A percentile compares a stretch with the other conserved stretches of the same genome.
phyloP scores from a whole-genome alignment of 768 basidiomycete species.

The Suillus sp. region DNA sequence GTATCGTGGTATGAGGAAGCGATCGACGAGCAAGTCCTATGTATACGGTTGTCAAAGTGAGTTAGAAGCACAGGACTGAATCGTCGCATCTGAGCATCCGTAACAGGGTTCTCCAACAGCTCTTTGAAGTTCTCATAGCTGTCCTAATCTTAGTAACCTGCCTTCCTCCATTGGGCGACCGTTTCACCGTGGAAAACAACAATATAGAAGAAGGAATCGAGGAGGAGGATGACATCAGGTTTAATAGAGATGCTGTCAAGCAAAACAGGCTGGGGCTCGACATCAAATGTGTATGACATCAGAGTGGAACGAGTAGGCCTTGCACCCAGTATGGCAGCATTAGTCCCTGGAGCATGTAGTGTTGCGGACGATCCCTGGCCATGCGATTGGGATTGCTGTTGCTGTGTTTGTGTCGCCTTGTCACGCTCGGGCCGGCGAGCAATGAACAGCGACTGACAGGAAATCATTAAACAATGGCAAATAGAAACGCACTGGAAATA shows the following conservation, averaged over 20 bases:
- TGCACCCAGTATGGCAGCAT: no score
- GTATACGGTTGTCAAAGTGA: slow-evolving; percentile 4
- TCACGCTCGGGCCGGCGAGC: no score
- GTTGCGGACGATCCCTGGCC: no score
- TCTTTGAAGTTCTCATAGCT: slow-evolving; percentile 99
- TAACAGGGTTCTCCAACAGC: slow-evolving; percentile 80
- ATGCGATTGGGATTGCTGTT: no score
- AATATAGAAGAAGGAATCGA: slow-evolving; percentile 99
- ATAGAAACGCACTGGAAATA: no score
- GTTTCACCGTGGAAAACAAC: slow-evolving; percentile 99
- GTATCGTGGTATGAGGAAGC: slow-evolving; percentile 96
- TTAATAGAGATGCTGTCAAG: slow-evolving; percentile 98
- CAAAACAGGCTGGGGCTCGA: slow-evolving; percentile 89
- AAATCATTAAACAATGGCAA: no score
- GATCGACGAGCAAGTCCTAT: slow-evolving; percentile 93
- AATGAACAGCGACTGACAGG: no score
- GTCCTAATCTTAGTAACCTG: slow-evolving; percentile 97
- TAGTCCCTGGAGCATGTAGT: no score
- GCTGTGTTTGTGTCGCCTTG: no score
- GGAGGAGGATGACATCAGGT: slow-evolving; percentile 91
- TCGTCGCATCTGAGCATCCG: slow-evolving; percentile 77
- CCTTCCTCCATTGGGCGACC: slow-evolving; percentile 96
- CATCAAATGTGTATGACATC: slow-evolving; percentile 97
- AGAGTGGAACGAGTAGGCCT: no score
- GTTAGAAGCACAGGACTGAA: slow-evolving; percentile 1